phyloP scores from a whole-genome alignment of 257 asterid species.

The Osmanthus fragrans region DNA sequence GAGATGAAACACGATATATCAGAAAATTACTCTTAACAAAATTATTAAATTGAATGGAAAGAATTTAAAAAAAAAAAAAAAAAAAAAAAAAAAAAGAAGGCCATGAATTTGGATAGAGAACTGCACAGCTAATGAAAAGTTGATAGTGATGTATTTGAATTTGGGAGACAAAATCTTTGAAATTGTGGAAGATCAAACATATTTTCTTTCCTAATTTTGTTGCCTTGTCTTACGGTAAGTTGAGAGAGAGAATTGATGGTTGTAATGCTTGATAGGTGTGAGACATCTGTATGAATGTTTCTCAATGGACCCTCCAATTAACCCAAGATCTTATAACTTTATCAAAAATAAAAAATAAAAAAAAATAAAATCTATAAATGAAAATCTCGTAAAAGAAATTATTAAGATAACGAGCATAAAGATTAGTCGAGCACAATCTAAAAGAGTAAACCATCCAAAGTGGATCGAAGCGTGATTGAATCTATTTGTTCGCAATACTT shows the following conservation, averaged over 20 bases:
- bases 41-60: not conserved
- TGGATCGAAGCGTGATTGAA: not conserved
- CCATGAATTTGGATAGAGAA: constrained; percentile 16
- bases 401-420: no score
- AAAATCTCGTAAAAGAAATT: no score
- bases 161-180: constrained; percentile 36
- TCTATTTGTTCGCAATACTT: not conserved
- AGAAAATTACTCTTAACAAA: not conserved
- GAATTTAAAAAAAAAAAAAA: not conserved
- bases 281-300: not conserved
- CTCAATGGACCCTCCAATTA: not conserved
- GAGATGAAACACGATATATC: not conserved
- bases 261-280: not conserved
- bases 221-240: not conserved
- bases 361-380: no score
- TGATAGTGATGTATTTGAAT: constrained; percentile 17
- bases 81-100: not conserved
- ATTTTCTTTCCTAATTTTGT: constrained; percentile 18
- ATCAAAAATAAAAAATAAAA: no score
- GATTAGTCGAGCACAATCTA: no score
- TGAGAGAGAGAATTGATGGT: not conserved
- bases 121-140: constrained; percentile 27
- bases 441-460: not conserved
- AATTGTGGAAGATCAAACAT: constrained; percentile 29
- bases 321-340: no score